A percentile compares a stretch with the other conserved stretches of the same genome.
These are phyloP conservation scores for Coccomyxa subellipsoidea DNA, from an alignment of 163 green algal genomes.

Conservation along the genomic window DNA sequence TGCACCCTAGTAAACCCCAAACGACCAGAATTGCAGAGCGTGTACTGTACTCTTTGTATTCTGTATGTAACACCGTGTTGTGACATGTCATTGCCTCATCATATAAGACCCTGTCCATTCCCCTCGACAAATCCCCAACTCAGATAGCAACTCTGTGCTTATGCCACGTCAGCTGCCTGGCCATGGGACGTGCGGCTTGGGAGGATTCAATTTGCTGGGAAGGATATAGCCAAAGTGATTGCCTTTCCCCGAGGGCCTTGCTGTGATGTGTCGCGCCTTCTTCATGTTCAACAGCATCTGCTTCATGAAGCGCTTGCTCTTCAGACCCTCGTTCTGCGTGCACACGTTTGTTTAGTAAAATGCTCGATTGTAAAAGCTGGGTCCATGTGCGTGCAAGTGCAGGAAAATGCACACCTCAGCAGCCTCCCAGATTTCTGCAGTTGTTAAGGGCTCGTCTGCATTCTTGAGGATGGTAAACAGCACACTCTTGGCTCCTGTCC, in stretches of 20 bases:
- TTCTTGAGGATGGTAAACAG: background rate
- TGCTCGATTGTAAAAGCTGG: too few species aligned
- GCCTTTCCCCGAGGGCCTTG: conserved; percentile 1
- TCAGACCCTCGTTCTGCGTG: conserved; percentile 10
- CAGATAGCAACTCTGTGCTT: too few species aligned
- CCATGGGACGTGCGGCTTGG: background rate
- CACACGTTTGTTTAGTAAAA: too few species aligned
- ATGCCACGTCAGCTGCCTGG: background rate
- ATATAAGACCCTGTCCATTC: too few species aligned
- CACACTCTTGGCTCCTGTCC: background rate
- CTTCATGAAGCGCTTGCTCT: conserved; percentile 47
- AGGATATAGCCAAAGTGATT: background rate
- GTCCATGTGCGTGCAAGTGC: too few species aligned
- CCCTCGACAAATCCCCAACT: too few species aligned
- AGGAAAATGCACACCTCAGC: conserved; percentile 18
- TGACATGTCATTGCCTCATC: too few species aligned
- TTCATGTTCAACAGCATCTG: conserved; percentile 38
- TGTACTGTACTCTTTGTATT: too few species aligned
- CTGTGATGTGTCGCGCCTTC: conserved; percentile 13
- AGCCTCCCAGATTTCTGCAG: conserved; percentile 32
- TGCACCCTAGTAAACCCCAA: too few species aligned
- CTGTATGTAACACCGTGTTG: too few species aligned
- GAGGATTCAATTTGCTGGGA: background rate
- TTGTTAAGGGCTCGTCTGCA: background rate
- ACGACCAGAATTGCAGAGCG: too few species aligned